Evolutionary conservation across 1,139 yeast species (phyloP), one percentile per base, ranked within the genome.

Genomic region (Saccharomyces hybrid): DNA sequence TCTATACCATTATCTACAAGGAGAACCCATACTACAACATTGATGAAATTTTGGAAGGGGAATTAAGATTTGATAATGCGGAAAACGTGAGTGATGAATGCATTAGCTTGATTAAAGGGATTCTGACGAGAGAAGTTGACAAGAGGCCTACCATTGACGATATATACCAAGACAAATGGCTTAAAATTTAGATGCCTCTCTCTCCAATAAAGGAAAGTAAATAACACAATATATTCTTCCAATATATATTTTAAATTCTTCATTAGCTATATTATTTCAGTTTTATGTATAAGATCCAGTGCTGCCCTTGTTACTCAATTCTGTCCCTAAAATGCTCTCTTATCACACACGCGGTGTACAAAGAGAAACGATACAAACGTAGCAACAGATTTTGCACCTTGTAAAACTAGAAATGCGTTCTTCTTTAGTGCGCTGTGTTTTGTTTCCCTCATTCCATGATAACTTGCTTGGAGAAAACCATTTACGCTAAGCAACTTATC

Each of bases 1-100:
- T 93, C 21, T 93, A 90, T 73, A 93, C 98, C 0, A 79, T 93
- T 68, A 77, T 91, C 14, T 93, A 86, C 75, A 89, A 90, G 67
- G 98, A 93, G 68, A 90, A 90, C 63, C 99, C 99, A 6, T 93
- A 91, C 66, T 88, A 89, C 71, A 89, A 88, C 67, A 95, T 91
- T 49, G 97, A 91, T 70, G 98, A 91, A 70, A 93, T 93, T 55
- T 82, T 91, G 83, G 97, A 89, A 63, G 96, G 95, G 3, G 91
- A 86, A 57, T 74, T 91, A 59, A 79, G 91, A 49, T 74, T 86
- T 42, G 90, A 90, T 2, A 80, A 75, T 59, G 76, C 80, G n/a
- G 55, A 53, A 1, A 58, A 61, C 5, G 77, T 86, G 42, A 82
- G 88, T 64, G 82, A 81, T 3, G 75, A 71, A 1, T 81, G 87